Evolutionary conservation across 768 basidiomycete genomes (phyloP).

Genomic region (Leucogyrophana mollusca): DNA sequence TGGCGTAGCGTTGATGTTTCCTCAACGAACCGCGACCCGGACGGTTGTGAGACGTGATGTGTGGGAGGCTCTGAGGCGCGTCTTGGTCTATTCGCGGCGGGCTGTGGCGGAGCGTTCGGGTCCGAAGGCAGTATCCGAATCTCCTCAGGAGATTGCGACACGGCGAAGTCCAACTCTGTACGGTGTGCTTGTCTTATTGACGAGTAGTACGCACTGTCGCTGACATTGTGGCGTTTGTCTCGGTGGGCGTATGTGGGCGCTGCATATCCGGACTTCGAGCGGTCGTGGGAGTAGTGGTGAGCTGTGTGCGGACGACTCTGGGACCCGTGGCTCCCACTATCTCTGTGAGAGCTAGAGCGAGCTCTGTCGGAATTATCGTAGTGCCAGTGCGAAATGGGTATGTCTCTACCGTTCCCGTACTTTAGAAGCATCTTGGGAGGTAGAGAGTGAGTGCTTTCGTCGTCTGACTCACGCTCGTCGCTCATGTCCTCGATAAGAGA

Average conservation of each 20-base stretch:
- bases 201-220: slow-evolving; percentile 9
- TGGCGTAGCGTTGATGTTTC: slow-evolving; percentile 32
- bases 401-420: slow-evolving; percentile 64
- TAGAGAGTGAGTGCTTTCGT: slow-evolving; percentile 40
- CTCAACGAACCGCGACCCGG: slow-evolving; percentile 9
- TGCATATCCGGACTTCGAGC: slow-evolving; percentile 40
- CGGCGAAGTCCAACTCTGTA: slow-evolving; percentile 16
- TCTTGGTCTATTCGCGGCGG: slow-evolving; percentile 28
- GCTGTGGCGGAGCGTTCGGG: slow-evolving; percentile 34
- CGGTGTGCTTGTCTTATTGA: slow-evolving; percentile 15
- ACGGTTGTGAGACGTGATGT: slow-evolving; percentile 14
- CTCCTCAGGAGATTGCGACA: slow-evolving; percentile 49
- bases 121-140: slow-evolving; percentile 61
- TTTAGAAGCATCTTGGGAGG: slow-evolving; percentile 75
- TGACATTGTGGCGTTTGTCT: slow-evolving; percentile 29
- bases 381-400: slow-evolving; percentile 55
- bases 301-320: slow-evolving; percentile 27
- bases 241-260: slow-evolving; percentile 25
- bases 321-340: slow-evolving; percentile 21
- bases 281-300: slow-evolving; percentile 32
- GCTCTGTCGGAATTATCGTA: slow-evolving; percentile 20
- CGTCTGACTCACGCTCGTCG: slow-evolving; percentile 37
- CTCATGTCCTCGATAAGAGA: slow-evolving; percentile 41
- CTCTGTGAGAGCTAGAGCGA: slow-evolving; percentile 19
- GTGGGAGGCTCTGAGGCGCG: slow-evolving; percentile 26